Base-by-base conservation (phyloP, 306 rosid species). In the Prunus mira region DNA sequence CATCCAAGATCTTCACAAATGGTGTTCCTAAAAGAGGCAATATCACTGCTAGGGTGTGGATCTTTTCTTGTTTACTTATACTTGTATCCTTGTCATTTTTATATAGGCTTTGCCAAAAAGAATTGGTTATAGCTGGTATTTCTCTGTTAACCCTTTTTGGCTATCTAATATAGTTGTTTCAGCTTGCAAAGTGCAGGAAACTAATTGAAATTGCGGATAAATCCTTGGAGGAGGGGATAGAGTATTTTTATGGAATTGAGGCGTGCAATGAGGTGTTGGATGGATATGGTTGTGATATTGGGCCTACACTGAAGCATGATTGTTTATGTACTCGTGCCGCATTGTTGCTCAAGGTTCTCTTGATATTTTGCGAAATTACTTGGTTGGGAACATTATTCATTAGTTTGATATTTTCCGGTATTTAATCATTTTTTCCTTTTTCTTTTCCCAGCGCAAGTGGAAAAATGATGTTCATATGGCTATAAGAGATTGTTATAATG, bases 391-490 rank as follows among this genome's bases (percentile, higher is more conserved):
- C 75, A 72, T 76, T 49, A 47, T 61, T 19, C 62, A 46, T 55
- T 74, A 49, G 22, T 72, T 74, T 71, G 65, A 69, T 38, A 15
- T 57, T 50, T 76, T n/a, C 52, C 38, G 55, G n/a, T 13, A 17
- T 32, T 76, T 47, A 72, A 51, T 10, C 30, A 52, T 63, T n/a
- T 52, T 20, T 66, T 43, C 46, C 41, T 71, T 17, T 49, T 32
- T 64, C 69, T 18, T 45, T 76, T 62, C 80, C 56, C 91, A 96
- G 99, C 87, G 99, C 82, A 89, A 91, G 81, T 96, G 99, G 99
- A 96, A 92, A 91, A 92, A 89, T 30, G 99, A 96, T 88, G 96
- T 86, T 76, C 86, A 89, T 78, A 92, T 96, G 97, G 97, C 96
- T 41, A 71, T 92, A 83, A 87, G 96, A 82, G 98, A 96, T 75